These are phyloP conservation scores for Neospora caninum DNA, from an alignment of 169 alveolate species.

Conservation along the genomic window DNA sequence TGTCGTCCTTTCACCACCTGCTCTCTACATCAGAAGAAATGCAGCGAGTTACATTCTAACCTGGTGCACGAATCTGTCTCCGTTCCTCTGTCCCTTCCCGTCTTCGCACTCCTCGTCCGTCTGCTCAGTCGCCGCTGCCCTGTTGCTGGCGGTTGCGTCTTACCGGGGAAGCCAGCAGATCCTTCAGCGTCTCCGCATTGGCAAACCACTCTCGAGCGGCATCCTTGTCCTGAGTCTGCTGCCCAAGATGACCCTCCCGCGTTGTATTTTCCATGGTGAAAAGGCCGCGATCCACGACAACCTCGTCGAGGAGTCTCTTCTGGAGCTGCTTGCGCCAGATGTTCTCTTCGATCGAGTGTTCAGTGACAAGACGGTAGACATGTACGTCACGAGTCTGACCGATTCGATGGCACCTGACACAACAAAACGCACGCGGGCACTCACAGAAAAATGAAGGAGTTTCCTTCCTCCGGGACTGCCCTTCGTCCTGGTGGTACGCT, in stretches of 20 bases:
- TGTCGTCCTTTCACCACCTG: too few species aligned
- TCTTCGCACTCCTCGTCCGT: too few species aligned
- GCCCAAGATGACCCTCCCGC: background rate
- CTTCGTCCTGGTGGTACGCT: background rate
- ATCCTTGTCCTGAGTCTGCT: background rate
- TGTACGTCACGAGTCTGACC: conserved; percentile 98
- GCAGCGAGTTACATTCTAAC: too few species aligned
- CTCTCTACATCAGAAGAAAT: too few species aligned
- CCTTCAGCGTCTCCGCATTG: conserved; percentile 47
- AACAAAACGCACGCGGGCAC: background rate
- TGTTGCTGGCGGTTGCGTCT: too few species aligned
- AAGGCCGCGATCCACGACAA: conserved; percentile 97
- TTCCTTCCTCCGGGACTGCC: background rate
- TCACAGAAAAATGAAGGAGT: background rate
- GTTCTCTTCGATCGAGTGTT: conserved; percentile 97
- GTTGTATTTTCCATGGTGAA: conserved; percentile 74
- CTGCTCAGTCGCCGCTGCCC: too few species aligned
- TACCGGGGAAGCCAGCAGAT: conserved; percentile 49
- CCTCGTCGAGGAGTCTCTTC: conserved; percentile 96
- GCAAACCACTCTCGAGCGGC: conserved; percentile 58
- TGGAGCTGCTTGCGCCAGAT: conserved; percentile 95
- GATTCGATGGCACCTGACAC: conserved; percentile 93
- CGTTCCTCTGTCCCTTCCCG: too few species aligned
- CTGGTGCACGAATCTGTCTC: too few species aligned
- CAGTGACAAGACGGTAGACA: conserved; percentile 95